Conservation (phyloP, 768 basidiomycete species). For the Mycena venus region DNA sequence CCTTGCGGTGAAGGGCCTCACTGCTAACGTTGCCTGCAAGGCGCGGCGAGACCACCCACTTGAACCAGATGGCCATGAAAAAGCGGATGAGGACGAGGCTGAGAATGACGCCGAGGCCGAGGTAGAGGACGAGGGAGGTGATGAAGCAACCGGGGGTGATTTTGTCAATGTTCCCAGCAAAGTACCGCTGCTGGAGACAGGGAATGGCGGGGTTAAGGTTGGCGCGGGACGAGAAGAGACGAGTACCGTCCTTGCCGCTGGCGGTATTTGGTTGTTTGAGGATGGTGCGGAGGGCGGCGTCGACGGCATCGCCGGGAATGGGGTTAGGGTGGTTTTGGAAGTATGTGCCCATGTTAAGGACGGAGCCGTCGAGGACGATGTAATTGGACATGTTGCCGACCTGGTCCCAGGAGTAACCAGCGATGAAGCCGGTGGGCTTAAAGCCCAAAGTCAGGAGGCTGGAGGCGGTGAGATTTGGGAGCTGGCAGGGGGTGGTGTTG, state of each 20-base stretch:
- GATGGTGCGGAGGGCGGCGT: slow-evolving; percentile 84
- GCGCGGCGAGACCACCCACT: slow-evolving; percentile 91
- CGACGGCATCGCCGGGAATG: slow-evolving; percentile 82
- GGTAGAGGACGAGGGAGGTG: slow-evolving; percentile 89
- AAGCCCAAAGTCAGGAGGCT: slow-evolving; percentile 76
- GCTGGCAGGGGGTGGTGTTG: slow-evolving; percentile 70
- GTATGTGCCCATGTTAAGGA: slow-evolving; percentile 94
- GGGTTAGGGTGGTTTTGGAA: slow-evolving; percentile 76
- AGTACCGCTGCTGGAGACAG: slow-evolving; percentile 89
- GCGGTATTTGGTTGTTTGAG: slow-evolving; percentile 60
- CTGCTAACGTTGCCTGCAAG: slow-evolving; percentile 84
- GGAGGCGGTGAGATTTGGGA: slow-evolving; percentile 69
- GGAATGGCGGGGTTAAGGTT: slow-evolving; percentile 77
- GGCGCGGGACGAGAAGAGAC: slow-evolving; percentile 82
- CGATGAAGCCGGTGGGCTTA: slow-evolving; percentile 72
- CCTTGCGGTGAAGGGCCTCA: slow-evolving; percentile 81
- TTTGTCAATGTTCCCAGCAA: slow-evolving; percentile 96
- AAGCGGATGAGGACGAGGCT: slow-evolving; percentile 93
- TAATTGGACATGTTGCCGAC: slow-evolving; percentile 79
- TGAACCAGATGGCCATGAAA: slow-evolving; percentile 96
- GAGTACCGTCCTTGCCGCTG: slow-evolving; percentile 91
- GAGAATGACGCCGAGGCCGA: slow-evolving; percentile 92
- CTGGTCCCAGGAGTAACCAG: slow-evolving; percentile 95
- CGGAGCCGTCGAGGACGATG: slow-evolving; percentile 92
- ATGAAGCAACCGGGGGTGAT: slow-evolving; percentile 96